Conservation (phyloP, 2,329 filamentous ascomycete species). For the Fonsecaea nubica region DNA sequence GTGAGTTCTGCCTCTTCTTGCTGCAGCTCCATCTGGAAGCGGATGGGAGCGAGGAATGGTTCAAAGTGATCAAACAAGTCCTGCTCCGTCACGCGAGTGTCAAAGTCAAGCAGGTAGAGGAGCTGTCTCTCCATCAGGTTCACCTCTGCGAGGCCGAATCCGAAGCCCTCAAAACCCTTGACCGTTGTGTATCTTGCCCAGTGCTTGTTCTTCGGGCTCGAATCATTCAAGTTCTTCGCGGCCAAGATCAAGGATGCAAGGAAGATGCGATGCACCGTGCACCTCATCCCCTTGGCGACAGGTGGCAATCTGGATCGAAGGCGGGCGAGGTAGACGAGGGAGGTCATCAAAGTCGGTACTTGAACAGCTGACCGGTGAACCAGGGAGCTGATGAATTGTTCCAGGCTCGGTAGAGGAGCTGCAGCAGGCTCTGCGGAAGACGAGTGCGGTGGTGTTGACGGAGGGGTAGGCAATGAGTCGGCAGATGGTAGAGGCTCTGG, state of each 20-base stretch:
- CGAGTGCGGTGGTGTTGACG: conserved; percentile 63
- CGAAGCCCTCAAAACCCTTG: conserved; percentile 74
- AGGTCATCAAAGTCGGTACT: conserved; percentile 96
- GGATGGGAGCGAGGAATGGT: conserved; percentile 84
- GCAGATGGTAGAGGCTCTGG: conserved; percentile 52
- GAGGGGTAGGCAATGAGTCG: conserved; percentile 64
- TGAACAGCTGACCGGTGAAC: conserved; percentile 94
- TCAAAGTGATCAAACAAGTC: conserved; percentile 89
- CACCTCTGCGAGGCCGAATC: conserved; percentile 92
- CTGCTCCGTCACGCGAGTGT: conserved; percentile 81
- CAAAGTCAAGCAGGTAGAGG: conserved; percentile 92
- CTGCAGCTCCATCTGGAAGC: conserved; percentile 62
- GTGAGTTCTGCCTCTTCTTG: conserved; percentile 58
- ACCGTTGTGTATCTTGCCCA: conserved; percentile 94
- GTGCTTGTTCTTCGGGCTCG: conserved; percentile 99
- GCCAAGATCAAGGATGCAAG: conserved; percentile 68
- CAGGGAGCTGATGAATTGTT: conserved; percentile 89
- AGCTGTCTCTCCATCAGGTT: conserved; percentile 99
- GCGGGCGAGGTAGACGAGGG: conserved; percentile 87
- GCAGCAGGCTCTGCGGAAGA: conserved; percentile 45
- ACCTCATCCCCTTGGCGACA: conserved; percentile 93
- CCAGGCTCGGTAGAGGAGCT: conserved; percentile 73
- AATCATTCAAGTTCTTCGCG: conserved; percentile 98
- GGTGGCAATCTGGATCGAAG: conserved; percentile 85
- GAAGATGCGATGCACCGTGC: conserved; percentile 97